A percentile compares a stretch with the other conserved stretches of the same genome.
These are phyloP conservation scores for Chrysoporthe deuterocubensis DNA, from an alignment of 2,329 filamentous ascomycete species.

Conservation along the genomic window DNA sequence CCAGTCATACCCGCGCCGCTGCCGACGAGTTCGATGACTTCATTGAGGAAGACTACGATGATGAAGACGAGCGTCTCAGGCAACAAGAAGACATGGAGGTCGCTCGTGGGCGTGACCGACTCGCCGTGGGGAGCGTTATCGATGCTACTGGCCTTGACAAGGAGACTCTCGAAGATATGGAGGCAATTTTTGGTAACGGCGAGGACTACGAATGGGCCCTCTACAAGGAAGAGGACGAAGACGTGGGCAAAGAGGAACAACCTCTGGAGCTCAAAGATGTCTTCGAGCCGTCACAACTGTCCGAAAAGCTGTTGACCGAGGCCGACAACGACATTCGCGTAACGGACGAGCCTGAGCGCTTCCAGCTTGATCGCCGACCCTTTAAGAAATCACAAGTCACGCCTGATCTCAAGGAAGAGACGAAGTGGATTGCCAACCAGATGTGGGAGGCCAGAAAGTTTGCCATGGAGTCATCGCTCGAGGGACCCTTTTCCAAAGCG, in stretches of 20 bases:
- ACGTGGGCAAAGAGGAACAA: conserved; percentile 79
- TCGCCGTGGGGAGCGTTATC: conserved; percentile 69
- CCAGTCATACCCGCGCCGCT: conserved; percentile 58
- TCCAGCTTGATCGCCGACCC: conserved; percentile 86
- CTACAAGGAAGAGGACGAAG: conserved; percentile 83
- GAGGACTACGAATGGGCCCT: conserved; percentile 96
- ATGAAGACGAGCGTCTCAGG: conserved; percentile 76
- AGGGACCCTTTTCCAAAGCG: conserved; percentile 82
- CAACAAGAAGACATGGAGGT: conserved; percentile 88
- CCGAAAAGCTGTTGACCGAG: conserved; percentile 93
- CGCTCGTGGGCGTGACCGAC: conserved; percentile 67
- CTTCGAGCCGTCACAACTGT: conserved; percentile 93
- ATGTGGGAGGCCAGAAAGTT: conserved; percentile 88
- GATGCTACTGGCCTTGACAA: conserved; percentile 88
- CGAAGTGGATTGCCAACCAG: conserved; percentile 86
- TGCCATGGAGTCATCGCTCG: conserved; percentile 62
- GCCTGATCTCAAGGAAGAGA: conserved; percentile 75
- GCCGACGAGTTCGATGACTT: conserved; percentile 91
- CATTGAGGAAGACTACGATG: conserved; percentile 94
- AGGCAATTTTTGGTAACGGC: conserved; percentile 92
- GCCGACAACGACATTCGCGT: conserved; percentile 90
- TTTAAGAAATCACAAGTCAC: conserved; percentile 85
- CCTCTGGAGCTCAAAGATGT: conserved; percentile 93
- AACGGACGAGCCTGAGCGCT: conserved; percentile 89
- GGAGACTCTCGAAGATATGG: conserved; percentile 92